A percentile compares a stretch with the other conserved stretches of the same genome.
These are phyloP conservation scores for Diutina scorzettiae DNA, from an alignment of 1,139 yeast genomes.

Conservation along the genomic window DNA sequence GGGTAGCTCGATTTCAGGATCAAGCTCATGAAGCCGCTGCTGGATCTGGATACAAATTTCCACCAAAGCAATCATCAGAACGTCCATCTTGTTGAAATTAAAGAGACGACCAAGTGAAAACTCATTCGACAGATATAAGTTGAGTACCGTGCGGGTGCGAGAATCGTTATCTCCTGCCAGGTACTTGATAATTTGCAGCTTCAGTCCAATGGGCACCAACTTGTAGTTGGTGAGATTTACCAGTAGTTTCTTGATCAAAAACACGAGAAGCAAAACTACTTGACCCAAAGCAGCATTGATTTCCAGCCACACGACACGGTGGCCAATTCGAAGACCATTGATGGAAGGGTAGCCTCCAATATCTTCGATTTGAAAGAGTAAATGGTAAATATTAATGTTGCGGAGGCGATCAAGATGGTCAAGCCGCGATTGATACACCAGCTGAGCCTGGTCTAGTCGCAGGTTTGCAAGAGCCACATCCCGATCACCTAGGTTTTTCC, in stretches of 20 bases:
- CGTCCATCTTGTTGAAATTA: slow-evolving; percentile 59
- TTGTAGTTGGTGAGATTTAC: slow-evolving; percentile 47
- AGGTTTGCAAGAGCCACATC: slow-evolving; percentile 35
- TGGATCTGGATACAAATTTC: slow-evolving; percentile 53
- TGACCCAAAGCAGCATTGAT: slow-evolving; percentile 92
- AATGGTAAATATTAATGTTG: slow-evolving; percentile 68
- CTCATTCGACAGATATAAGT: slow-evolving; percentile 54
- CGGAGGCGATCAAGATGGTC: slow-evolving; percentile 60
- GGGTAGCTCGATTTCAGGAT: slow-evolving; percentile 58
- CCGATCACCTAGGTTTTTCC: slow-evolving; percentile 41
- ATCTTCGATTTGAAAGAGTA: slow-evolving; percentile 70
- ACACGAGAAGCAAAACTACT: slow-evolving; percentile 53
- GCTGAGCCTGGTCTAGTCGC: slow-evolving; percentile 49
- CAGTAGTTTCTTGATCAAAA: slow-evolving; percentile 47
- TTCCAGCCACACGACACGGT: slow-evolving; percentile 76
- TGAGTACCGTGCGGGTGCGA: slow-evolving; percentile 16
- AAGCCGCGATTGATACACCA: slow-evolving; percentile 49
- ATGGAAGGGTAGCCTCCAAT: slow-evolving; percentile 74
- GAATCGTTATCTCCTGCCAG: slow-evolving; percentile 7
- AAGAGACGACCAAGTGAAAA: slow-evolving; percentile 58
- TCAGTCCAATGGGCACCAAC: slow-evolving; percentile 75
- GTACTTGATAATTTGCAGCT: slow-evolving; percentile 60
- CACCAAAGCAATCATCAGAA: slow-evolving; percentile 65
- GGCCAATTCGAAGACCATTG: slow-evolving; percentile 73
- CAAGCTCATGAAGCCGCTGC: slow-evolving; percentile 31